Evolutionary conservation across 306 rosid species (phyloP), one percentile per base, ranked within the genome.

Genomic region (Echinosophora koreensis): DNA sequence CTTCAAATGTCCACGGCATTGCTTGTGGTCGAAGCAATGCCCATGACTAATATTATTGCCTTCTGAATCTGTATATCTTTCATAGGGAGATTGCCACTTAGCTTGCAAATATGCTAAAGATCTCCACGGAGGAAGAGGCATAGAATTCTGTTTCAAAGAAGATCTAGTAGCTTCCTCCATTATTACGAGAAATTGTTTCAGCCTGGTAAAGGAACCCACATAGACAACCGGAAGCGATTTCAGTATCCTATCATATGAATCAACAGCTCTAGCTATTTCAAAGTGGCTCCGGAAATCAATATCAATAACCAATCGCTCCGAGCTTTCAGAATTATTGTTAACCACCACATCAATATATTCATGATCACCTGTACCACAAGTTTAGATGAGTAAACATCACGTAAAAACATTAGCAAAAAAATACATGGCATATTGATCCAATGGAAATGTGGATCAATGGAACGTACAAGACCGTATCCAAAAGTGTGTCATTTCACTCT

Each of bases 81-180:
- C 90, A 30, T 77, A 87, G 12, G 96, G 94, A 4, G 99, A 88
- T 50, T 87, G 86, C 99, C 99, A 96, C 81, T 96, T 96, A 8
- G 99, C 83, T 77, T 89, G 92, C 82, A 96, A 73, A 82, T 96
- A 96, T 50, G 97, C 90, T 51, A 89, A 83, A 0, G 98, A 89
- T 76, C 99, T 83, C 99, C 99, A 96, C 0, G 99, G 99, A 34
- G 99, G 99, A 52, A 96, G 87, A 7, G 97, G 98, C 99, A 92
- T 96, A 1, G 99, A 92, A 63, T 96, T 96, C 84, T 90, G 97
- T 82, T 89, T 89, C 10, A 96, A 87, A n/a, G 99, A 96, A 51
- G 86, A 86, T 77, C 84, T 84, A 42, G 90, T 88, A 72, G 99
- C 99, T 38, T 96, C 99, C 73, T 77, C 99, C 98, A 96, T 92